A percentile compares a stretch with the other conserved stretches of the same genome.
phyloP scores from a whole-genome alignment of 805 yeast genomes.

The Candida ortonii region DNA sequence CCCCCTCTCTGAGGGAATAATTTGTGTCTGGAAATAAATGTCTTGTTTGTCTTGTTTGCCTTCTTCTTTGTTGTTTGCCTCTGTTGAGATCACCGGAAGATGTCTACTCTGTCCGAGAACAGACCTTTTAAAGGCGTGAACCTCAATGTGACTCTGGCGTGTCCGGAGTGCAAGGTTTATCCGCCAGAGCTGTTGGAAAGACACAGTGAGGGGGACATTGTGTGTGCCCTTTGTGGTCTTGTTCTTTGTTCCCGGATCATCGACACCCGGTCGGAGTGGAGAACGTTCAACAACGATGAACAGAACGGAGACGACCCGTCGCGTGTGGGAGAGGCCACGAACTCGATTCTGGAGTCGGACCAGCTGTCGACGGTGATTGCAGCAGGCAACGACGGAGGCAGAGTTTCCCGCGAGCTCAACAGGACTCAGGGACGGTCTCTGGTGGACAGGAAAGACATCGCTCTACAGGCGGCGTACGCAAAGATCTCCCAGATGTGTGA shows the following conservation, averaged over 20 bases:
- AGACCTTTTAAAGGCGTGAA: constrained; percentile 59
- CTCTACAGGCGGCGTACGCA: constrained; percentile 82
- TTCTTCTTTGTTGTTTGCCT: constrained; percentile 7
- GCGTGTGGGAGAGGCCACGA: constrained; percentile 98
- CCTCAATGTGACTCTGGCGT: constrained; percentile 81
- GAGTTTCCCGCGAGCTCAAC: constrained; percentile 83
- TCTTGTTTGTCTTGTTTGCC: too few relatives aligned
- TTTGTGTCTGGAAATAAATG: too few relatives aligned
- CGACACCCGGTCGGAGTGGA: constrained; percentile 97
- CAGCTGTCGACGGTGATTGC: constrained; percentile 92
- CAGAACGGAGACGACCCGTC: constrained; percentile 98
- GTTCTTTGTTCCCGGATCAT: constrained; percentile 89
- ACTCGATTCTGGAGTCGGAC: constrained; percentile 86
- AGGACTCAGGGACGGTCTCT: constrained; percentile 84
- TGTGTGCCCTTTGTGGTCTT: constrained; percentile 96
- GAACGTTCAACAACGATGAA: constrained; percentile 96
- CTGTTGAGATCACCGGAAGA: constrained; percentile 10
- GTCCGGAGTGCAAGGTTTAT: constrained; percentile 93
- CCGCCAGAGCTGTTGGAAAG: constrained; percentile 96
- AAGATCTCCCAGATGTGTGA: constrained; percentile 95
- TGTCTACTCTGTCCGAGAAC: constrained; percentile 24
- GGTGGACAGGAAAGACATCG: constrained; percentile 85
- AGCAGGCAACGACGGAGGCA: constrained; percentile 78
- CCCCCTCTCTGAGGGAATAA: too few relatives aligned
- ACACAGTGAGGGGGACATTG: constrained; percentile 96